Percentiles rank a stretch among this genome's conserved stretches.
Conservation (phyloP, 2,329 filamentous ascomycete species). For the Fusarium sacchari region DNA sequence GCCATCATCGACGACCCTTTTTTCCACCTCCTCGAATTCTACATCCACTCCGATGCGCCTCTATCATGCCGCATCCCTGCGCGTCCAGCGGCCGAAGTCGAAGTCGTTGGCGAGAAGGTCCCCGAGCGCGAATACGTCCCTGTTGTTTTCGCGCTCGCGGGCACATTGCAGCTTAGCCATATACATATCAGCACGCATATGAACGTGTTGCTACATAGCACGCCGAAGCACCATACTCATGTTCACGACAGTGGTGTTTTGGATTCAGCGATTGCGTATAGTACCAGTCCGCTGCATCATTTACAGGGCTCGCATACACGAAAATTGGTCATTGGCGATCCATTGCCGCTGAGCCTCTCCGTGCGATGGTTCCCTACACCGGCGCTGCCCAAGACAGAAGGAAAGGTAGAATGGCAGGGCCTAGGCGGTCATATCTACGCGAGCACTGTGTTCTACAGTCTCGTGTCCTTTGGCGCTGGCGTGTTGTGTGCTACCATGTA, state of each 20-base stretch:
- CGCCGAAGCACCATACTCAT: slow-evolving; percentile 69
- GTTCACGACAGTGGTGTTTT: slow-evolving; percentile 80
- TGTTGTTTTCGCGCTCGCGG: slow-evolving; percentile 87
- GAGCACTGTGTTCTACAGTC: slow-evolving; percentile 70
- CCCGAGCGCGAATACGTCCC: slow-evolving; percentile 75
- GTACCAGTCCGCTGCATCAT: slow-evolving; percentile 75
- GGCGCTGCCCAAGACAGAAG: slow-evolving; percentile 73
- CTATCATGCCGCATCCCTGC: slow-evolving; percentile 90
- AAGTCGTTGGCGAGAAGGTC: slow-evolving; percentile 63
- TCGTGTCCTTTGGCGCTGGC: slow-evolving; percentile 68
- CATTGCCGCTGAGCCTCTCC: slow-evolving; percentile 79
- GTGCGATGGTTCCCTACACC: slow-evolving; percentile 89
- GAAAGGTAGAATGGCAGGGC: slow-evolving; percentile 71
- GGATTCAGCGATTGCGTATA: slow-evolving; percentile 89
- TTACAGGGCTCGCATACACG: slow-evolving; percentile 62
- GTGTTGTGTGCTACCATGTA: slow-evolving; percentile 65
- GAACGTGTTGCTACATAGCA: slow-evolving; percentile 85
- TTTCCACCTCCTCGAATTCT: slow-evolving; percentile 94
- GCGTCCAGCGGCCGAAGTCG: slow-evolving; percentile 69
- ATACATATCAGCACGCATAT: slow-evolving; percentile 90
- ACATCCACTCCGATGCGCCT: slow-evolving; percentile 95
- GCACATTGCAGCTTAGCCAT: slow-evolving; percentile 87
- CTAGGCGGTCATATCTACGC: slow-evolving; percentile 72
- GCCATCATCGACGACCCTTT: slow-evolving; percentile 79
- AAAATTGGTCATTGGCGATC: slow-evolving; percentile 88